Conservation (phyloP, 2,329 filamentous ascomycete species). For the Didymosphaeria variabile region DNA sequence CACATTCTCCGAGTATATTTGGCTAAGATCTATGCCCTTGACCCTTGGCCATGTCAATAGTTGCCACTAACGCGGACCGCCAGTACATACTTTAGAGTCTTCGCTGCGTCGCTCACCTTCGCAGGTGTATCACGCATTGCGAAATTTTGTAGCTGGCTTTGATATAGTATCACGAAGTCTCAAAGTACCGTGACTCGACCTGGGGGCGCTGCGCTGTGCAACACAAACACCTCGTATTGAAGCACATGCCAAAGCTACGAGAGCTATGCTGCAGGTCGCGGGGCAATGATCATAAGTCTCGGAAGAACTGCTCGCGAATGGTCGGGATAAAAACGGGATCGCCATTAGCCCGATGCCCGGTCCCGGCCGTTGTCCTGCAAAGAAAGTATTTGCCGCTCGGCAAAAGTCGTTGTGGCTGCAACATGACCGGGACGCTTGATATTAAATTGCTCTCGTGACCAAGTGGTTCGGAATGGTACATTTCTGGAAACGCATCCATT, state of each 20-base stretch:
- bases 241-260: constrained; percentile 10
- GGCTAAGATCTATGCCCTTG: constrained; percentile 36
- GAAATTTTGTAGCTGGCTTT: not conserved
- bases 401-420: not conserved
- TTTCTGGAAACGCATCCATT: constrained; percentile 15
- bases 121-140: not conserved
- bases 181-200: not conserved
- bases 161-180: not conserved
- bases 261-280: constrained; percentile 11
- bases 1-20: constrained; percentile 42
- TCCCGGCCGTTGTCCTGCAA: constrained; percentile 15
- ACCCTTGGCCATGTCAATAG: constrained; percentile 24
- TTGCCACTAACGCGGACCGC: not conserved
- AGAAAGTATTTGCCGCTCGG: constrained; percentile 20
- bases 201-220: not conserved
- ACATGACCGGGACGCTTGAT: not conserved
- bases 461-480: not conserved
- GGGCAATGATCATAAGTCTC: constrained; percentile 26
- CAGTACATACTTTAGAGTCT: constrained; percentile 6
- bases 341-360: constrained; percentile 39
- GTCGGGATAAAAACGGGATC: constrained; percentile 31
- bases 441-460: not conserved
- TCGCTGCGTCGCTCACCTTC: not conserved
- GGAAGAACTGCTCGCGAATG: constrained; percentile 32
- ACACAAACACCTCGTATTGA: constrained; percentile 7